Conservation (phyloP, 2,329 filamentous ascomycete species). For the Amauroascus verrucosus region DNA sequence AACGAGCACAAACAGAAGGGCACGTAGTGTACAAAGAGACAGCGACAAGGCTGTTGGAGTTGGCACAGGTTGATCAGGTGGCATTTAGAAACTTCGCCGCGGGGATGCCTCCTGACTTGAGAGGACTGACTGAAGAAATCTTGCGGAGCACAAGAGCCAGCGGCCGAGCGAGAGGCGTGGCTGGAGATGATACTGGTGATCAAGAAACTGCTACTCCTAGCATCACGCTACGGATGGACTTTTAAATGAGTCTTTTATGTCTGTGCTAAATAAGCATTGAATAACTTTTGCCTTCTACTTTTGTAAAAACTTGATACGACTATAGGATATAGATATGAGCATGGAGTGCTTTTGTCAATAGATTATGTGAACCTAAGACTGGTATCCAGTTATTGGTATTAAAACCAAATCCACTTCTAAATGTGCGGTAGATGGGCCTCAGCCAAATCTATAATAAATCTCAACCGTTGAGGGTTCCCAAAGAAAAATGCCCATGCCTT, state of each 20-base stretch:
- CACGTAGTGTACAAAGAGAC: conserved; percentile 57
- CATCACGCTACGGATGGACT: conserved; percentile 93
- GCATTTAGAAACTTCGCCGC: conserved; percentile 66
- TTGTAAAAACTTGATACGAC: no score
- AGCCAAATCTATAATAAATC: neutral
- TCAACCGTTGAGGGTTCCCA: neutral
- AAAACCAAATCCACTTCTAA: neutral
- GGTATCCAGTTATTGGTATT: no score
- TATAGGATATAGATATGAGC: no score
- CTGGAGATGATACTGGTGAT: conserved; percentile 24
- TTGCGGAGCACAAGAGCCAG: conserved; percentile 54
- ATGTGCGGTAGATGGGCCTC: neutral
- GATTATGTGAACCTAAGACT: no score
- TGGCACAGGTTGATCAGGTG: conserved; percentile 63
- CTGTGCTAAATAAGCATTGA: no score
- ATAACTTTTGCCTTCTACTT: no score
- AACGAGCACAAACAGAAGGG: conserved; percentile 57
- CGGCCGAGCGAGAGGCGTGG: conserved; percentile 20
- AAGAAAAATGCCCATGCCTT: neutral
- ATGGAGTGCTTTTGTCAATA: no score
- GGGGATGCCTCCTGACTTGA: conserved; percentile 59
- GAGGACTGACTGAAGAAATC: conserved; percentile 68
- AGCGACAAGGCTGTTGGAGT: conserved; percentile 63
- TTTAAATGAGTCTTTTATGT: conserved; percentile 43
- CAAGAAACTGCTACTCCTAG: conserved; percentile 51